A percentile compares a stretch with the other conserved stretches of the same genome.
Evolutionary conservation across 768 basidiomycete species (phyloP).

Genomic region (Suillus variegatus): DNA sequence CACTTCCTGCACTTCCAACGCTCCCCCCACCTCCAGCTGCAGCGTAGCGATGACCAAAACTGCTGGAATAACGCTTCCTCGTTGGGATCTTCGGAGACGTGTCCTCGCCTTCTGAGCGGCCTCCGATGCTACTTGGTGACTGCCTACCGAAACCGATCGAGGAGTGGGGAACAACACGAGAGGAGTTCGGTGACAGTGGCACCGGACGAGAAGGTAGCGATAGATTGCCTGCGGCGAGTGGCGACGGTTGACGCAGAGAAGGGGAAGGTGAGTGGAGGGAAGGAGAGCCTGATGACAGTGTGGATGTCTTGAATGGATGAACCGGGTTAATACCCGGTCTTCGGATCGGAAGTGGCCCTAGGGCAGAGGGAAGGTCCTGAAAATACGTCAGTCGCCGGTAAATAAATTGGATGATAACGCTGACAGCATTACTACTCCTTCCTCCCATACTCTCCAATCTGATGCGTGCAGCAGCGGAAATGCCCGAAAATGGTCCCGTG

Average conservation of each 20-base stretch:
- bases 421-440: slow-evolving; percentile 32
- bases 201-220: slow-evolving; percentile 37
- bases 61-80: slow-evolving; percentile 74
- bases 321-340: slow-evolving; percentile 41
- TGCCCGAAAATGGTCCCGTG: slow-evolving; percentile 29
- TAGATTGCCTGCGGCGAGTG: slow-evolving; percentile 38
- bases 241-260: slow-evolving; percentile 48
- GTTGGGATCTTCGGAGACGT: slow-evolving; percentile 22
- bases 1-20: slow-evolving; percentile 41
- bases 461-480: slow-evolving; percentile 39
- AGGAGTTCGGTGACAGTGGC: slow-evolving; percentile 42
- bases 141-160: slow-evolving; percentile 38
- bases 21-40: slow-evolving; percentile 36
- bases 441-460: slow-evolving; percentile 49
- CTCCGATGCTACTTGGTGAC: slow-evolving; percentile 43
- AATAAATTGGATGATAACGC: slow-evolving; percentile 1
- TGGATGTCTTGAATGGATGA: slow-evolving; percentile 52
- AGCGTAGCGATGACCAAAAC: slow-evolving; percentile 72
- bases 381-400: slow-evolving; percentile 8
- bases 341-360: slow-evolving; percentile 47
- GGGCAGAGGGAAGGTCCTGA: slow-evolving; percentile 39
- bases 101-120: slow-evolving; percentile 40
- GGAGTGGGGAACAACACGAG: slow-evolving; percentile 41
- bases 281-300: slow-evolving; percentile 50
- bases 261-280: slow-evolving; percentile 51